These are phyloP conservation scores for Ananas comosus DNA, from an alignment of 176 grass and related monocot species.

Conservation along the genomic window DNA sequence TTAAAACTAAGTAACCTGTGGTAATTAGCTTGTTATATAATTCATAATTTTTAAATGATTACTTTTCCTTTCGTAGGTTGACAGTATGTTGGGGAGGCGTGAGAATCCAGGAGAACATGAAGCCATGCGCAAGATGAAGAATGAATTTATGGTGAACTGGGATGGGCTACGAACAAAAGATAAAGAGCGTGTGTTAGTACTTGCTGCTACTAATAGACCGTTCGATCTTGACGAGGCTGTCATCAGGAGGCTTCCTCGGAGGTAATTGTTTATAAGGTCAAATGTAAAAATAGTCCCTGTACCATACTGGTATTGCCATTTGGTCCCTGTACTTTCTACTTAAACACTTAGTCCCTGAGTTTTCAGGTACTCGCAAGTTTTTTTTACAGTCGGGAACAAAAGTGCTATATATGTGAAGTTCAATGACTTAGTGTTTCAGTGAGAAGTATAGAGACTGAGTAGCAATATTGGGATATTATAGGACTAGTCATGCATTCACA, in stretches of 20 bases:
- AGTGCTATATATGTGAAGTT: too few species aligned
- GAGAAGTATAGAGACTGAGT: too few species aligned
- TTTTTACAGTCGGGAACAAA: too few species aligned
- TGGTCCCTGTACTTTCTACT: background rate
- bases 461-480: too few species aligned
- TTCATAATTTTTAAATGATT: background rate
- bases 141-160: constrained; percentile 99
- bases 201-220: constrained; percentile 95
- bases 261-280: constrained; percentile 27
- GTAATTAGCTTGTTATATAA: background rate
- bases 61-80: constrained; percentile 47
- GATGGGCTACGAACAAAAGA: constrained; percentile 93
- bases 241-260: constrained; percentile 88
- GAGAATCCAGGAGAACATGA: constrained; percentile 99
- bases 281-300: too few species aligned
- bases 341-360: too few species aligned
- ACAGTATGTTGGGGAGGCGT: constrained; percentile 86
- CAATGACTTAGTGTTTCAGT: too few species aligned
- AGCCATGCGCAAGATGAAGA: constrained; percentile 99
- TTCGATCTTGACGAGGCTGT: constrained; percentile 99
- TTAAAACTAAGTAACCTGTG: background rate
- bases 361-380: too few species aligned
- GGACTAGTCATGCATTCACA: background rate
- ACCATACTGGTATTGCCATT: too few species aligned
- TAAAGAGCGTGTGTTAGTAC: constrained; percentile 90